phyloP scores from a whole-genome alignment of 2,329 filamentous ascomycete genomes.

The Graphilbum sp. region DNA sequence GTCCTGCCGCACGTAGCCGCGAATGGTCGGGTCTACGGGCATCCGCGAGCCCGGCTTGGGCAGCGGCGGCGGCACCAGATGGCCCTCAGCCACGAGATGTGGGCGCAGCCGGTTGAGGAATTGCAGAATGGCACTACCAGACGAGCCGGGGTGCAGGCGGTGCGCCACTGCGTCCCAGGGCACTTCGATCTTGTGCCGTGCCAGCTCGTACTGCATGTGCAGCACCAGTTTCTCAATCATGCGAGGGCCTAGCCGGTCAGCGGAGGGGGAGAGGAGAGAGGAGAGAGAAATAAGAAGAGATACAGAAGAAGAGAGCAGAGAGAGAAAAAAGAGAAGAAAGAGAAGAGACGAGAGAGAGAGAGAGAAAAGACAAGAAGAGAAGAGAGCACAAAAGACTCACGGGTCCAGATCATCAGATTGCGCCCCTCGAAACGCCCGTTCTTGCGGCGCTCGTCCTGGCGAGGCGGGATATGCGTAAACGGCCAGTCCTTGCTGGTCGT shows the following conservation, averaged over 20 bases:
- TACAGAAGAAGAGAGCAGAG: no score
- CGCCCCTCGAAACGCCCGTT: conserved; percentile 20
- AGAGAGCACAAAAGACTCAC: conserved; percentile 18
- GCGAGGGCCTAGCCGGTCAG: conserved; percentile 28
- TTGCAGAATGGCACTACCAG: conserved; percentile 21
- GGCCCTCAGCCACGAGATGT: conserved; percentile 21
- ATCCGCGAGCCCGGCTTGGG: conserved; percentile 12
- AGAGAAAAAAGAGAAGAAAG: no score
- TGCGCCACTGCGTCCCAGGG: conserved; percentile 25
- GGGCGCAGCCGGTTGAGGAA: conserved; percentile 19
- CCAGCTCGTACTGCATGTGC: conserved; percentile 23
- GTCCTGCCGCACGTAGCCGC: conserved; percentile 17
- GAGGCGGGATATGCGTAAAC: conserved; percentile 7
- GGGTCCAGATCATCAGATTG: conserved; percentile 24
- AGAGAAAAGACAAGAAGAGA: not conserved
- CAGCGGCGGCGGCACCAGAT: conserved; percentile 21
- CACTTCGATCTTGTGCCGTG: conserved; percentile 15
- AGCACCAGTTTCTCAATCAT: conserved; percentile 30
- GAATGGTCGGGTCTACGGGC: conserved; percentile 13
- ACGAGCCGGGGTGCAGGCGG: conserved; percentile 23
- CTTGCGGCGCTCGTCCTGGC: conserved; percentile 5
- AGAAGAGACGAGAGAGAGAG: no score
- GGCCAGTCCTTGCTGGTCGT: conserved; percentile 4
- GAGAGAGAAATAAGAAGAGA: no score
- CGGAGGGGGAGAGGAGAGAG: no score